Percentiles rank a stretch among this genome's conserved stretches.
Evolutionary conservation across 768 basidiomycete genomes (phyloP).

Genomic region (Pisolithus sp.): DNA sequence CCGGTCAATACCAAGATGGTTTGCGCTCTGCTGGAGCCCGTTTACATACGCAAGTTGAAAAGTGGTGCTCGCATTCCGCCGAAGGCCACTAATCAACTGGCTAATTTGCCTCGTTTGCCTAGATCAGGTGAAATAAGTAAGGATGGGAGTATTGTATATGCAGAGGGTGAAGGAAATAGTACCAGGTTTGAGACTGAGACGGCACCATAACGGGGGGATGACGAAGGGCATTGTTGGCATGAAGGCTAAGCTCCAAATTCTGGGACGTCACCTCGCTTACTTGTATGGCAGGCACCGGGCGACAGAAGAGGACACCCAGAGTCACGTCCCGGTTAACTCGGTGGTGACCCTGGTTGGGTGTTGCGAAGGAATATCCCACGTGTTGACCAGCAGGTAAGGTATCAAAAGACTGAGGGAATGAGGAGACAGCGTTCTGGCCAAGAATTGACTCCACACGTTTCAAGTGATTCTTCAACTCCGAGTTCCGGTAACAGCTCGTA

Average conservation of each 20-base stretch:
- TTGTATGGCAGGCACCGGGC: constrained; percentile 2
- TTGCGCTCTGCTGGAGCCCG: constrained; percentile 6
- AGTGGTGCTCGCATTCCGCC: not conserved
- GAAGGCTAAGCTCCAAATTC: not conserved
- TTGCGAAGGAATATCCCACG: constrained; percentile 10
- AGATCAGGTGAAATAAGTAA: not conserved
- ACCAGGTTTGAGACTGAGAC: too few relatives aligned
- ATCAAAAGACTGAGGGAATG: too few relatives aligned
- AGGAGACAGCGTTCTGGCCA: not conserved
- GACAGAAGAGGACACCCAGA: not conserved
- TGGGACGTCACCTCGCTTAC: too few relatives aligned
- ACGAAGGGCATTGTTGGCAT: too few relatives aligned
- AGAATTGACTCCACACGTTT: constrained; percentile 7
- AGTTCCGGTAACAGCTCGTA: constrained; percentile 10
- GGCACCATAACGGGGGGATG: too few relatives aligned
- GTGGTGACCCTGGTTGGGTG: not conserved
- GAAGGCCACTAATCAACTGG: not conserved
- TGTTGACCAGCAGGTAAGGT: too few relatives aligned
- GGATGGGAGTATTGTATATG: not conserved
- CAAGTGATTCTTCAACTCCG: constrained; percentile 11
- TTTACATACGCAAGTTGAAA: constrained; percentile 9
- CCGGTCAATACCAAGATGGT: constrained; percentile 3
- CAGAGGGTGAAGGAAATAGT: not conserved
- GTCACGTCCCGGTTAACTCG: not conserved
- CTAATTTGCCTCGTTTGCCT: too few relatives aligned